These are phyloP conservation scores for Rubus parviflorus DNA, from an alignment of 306 rosid genomes.

Conservation along the genomic window DNA sequence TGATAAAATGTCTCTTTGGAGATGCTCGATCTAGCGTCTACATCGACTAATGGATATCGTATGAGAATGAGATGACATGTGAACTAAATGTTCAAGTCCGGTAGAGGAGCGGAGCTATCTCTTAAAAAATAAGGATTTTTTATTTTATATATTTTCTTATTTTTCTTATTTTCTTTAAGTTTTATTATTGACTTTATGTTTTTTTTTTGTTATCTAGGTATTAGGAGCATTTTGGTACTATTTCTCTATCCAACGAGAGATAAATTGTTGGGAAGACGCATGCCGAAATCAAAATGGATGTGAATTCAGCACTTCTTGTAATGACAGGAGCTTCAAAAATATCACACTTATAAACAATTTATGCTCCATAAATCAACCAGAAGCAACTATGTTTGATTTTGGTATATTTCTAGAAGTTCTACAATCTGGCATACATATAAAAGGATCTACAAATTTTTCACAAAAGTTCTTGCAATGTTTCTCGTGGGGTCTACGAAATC, in stretches of 20 bases:
- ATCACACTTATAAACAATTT: neutral
- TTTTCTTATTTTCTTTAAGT: too few relatives aligned
- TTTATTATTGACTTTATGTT: too few relatives aligned
- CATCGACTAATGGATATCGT: too few relatives aligned
- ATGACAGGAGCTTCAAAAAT: neutral
- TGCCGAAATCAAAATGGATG: neutral
- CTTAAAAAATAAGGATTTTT: too few relatives aligned
- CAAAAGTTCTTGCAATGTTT: constrained; percentile 28
- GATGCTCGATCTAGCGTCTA: too few relatives aligned
- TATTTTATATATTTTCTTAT: too few relatives aligned
- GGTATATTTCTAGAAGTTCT: constrained; percentile 13
- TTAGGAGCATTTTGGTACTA: constrained; percentile 28
- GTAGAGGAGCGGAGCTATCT: too few relatives aligned
- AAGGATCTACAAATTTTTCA: constrained; percentile 8
- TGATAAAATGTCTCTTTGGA: too few relatives aligned
- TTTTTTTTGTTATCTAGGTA: neutral
- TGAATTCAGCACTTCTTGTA: neutral
- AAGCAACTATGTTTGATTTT: neutral
- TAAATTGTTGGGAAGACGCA: constrained; percentile 3
- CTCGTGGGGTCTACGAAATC: constrained; percentile 40
- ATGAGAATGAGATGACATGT: too few relatives aligned
- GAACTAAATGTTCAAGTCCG: too few relatives aligned
- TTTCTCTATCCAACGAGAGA: neutral
- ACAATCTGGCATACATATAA: neutral
- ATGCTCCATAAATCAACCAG: constrained; percentile 1